Conservation (phyloP, 768 basidiomycete species). For the Kwoniella sp. region DNA sequence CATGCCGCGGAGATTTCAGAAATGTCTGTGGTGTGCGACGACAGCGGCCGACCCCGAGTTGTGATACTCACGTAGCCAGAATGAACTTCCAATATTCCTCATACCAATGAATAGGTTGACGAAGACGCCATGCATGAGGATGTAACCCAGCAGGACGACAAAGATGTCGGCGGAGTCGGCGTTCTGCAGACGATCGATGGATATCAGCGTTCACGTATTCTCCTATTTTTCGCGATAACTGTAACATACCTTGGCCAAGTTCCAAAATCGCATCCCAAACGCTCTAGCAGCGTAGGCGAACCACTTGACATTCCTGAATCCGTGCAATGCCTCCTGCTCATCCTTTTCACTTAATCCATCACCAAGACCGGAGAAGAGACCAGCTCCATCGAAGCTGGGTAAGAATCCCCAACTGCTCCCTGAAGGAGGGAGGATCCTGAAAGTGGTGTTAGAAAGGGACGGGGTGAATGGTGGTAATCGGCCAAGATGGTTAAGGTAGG, state of each 20-base stretch:
- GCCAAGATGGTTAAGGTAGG: conserved; percentile 62
- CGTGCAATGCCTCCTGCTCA: conserved; percentile 64
- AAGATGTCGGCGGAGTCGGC: conserved; percentile 95
- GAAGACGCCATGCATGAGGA: conserved; percentile 95
- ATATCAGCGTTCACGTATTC: neutral
- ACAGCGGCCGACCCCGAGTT: neutral
- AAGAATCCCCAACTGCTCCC: conserved; percentile 45
- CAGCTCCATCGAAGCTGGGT: conserved; percentile 43
- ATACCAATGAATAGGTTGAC: conserved; percentile 86
- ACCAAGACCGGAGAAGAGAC: conserved; percentile 38
- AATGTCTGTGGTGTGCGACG: neutral
- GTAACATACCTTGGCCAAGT: conserved; percentile 69
- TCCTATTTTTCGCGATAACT: no score
- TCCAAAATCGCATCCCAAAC: conserved; percentile 78
- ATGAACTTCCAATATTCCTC: conserved; percentile 75
- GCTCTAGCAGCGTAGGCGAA: conserved; percentile 80
- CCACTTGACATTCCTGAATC: conserved; percentile 83
- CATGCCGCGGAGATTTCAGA: conserved; percentile 4
- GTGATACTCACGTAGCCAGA: conserved; percentile 62
- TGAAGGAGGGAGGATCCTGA: conserved; percentile 33
- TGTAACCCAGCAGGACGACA: conserved; percentile 87
- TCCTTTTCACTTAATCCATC: conserved; percentile 60
- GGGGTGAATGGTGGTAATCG: conserved; percentile 38
- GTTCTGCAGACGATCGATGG: conserved; percentile 60
- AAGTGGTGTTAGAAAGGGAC: conserved; percentile 30